Conservation (phyloP, 2,329 filamentous ascomycete species). For the Pseudogymnoascus sp. region DNA sequence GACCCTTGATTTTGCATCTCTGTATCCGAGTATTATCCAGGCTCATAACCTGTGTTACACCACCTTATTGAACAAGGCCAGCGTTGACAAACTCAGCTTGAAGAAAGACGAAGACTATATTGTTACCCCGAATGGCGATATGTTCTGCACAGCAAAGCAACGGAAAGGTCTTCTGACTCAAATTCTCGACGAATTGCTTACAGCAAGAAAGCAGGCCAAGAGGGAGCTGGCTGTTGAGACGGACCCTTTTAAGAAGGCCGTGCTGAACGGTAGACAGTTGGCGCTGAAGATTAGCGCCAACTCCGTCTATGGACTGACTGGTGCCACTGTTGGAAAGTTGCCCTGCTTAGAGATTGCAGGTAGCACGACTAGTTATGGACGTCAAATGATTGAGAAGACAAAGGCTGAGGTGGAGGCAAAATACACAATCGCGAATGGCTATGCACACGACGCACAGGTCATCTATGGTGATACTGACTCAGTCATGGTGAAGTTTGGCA, state of each 20-base stretch:
- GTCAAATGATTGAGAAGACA: constrained; percentile 98
- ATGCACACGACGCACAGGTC: constrained; percentile 88
- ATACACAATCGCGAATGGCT: constrained; percentile 90
- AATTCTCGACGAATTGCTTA: constrained; percentile 86
- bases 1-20: constrained; percentile 95
- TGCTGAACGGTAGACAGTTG: constrained; percentile 92
- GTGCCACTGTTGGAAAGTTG: constrained; percentile 90
- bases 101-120: constrained; percentile 94
- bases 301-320: constrained; percentile 94
- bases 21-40: constrained; percentile 98
- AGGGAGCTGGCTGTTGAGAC: constrained; percentile 80
- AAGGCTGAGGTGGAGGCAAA: constrained; percentile 88
- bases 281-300: constrained; percentile 96
- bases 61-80: constrained; percentile 72
- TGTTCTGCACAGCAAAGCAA: constrained; percentile 80
- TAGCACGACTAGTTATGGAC: constrained; percentile 93
- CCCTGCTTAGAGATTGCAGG: constrained; percentile 92
- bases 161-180: constrained; percentile 88
- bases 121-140: constrained; percentile 86
- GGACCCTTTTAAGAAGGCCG: constrained; percentile 95
- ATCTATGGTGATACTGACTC: constrained; percentile 99
- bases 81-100: constrained; percentile 65
- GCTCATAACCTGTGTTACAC: constrained; percentile 98
- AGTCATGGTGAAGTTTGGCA: constrained; percentile 98
- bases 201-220: constrained; percentile 92